Evolutionary conservation across 352 stramenopile genomes (phyloP).

Genomic region (Phytophthora lateralis): DNA sequence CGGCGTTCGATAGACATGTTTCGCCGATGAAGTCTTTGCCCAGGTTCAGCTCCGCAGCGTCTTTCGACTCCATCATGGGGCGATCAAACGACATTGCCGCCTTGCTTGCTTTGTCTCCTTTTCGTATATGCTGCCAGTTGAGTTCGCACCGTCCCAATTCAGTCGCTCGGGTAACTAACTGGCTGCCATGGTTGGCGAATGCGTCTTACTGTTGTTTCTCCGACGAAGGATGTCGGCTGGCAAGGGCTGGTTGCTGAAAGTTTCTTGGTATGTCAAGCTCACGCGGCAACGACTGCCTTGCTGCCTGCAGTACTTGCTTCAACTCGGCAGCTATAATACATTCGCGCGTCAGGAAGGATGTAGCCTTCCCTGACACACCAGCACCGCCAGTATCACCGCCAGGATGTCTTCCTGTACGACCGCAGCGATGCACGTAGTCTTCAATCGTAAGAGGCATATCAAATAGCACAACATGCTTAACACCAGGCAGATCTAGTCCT

Average conservation of each 20-base stretch:
- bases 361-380: conserved; percentile 38
- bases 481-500: conserved; percentile 87
- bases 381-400: conserved; percentile 32
- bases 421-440: conserved; percentile 92
- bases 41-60: conserved; percentile 80
- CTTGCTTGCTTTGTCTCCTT: neutral
- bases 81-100: conserved; percentile 62
- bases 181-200: neutral
- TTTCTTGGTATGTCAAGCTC: conserved; percentile 51
- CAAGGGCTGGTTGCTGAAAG: conserved; percentile 31
- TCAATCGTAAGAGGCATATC: conserved; percentile 93
- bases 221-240: neutral
- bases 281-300: conserved; percentile 47
- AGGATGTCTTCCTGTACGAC: conserved; percentile 58
- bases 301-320: conserved; percentile 49
- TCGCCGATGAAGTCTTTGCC: conserved; percentile 84
- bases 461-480: conserved; percentile 88
- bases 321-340: conserved; percentile 62
- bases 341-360: conserved; percentile 60
- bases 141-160: conserved; percentile 18
- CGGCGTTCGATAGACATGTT: conserved; percentile 84
- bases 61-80: conserved; percentile 80
- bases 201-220: conserved; percentile 2
- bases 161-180: neutral
- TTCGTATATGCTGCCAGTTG: conserved; percentile 11